phyloP scores from a whole-genome alignment of 139 green algal species.

The Tetradesmus lagerheimii region DNA sequence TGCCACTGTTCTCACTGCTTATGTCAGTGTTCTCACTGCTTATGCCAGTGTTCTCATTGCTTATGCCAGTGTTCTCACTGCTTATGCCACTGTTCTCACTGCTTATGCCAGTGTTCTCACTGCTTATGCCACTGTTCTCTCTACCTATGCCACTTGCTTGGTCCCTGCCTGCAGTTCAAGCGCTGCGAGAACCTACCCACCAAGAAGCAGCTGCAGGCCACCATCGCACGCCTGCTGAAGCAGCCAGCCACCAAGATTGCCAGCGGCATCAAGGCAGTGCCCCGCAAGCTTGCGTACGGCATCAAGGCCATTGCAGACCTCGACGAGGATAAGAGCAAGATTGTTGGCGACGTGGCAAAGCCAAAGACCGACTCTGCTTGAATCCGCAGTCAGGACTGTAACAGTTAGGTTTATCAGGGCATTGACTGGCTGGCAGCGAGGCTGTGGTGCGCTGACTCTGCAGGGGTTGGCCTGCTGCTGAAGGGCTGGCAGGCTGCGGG shows the following conservation, averaged over 20 bases:
- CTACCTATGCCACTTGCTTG: no score
- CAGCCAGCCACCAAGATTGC: constrained; percentile 87
- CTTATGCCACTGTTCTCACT: no score
- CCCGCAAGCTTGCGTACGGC: constrained; percentile 79
- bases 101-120: neutral
- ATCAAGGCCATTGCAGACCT: constrained; percentile 81
- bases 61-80: no score
- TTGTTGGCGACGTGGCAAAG: constrained; percentile 69
- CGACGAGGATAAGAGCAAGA: constrained; percentile 75
- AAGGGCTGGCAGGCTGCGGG: no score
- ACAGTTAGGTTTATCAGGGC: neutral
- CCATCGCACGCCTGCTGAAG: constrained; percentile 87
- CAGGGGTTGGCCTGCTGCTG: no score
- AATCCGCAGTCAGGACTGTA: neutral
- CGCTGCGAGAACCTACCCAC: constrained; percentile 90
- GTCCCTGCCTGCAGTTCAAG: constrained; percentile 68
- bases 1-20: no score
- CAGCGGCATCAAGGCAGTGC: constrained; percentile 72
- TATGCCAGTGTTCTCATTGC: no score
- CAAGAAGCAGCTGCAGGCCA: constrained; percentile 87
- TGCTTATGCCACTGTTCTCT: constrained; percentile 17
- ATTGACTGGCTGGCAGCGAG: neutral
- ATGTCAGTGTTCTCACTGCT: no score
- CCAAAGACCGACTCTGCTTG: constrained; percentile 49
- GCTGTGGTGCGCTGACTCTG: neutral